Evolutionary conservation across 169 alveolate species (phyloP), one percentile per base, ranked within the genome.

Genomic region (Babesia ovata): DNA sequence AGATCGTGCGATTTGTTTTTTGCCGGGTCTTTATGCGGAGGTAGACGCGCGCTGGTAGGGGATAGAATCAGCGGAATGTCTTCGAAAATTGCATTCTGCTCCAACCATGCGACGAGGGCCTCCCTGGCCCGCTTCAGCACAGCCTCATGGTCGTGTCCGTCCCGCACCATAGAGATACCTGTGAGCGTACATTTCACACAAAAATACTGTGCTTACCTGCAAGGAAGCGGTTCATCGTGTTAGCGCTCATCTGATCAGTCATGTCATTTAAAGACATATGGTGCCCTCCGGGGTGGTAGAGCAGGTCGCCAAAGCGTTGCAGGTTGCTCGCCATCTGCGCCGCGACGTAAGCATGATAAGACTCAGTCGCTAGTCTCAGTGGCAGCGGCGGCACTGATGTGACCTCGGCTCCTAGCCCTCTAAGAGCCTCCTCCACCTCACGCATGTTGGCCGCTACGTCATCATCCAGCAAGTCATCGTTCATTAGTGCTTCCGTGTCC

Each of bases 321-420:
- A 79, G 24, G 77, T 79, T 79, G 13, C 74, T 36, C 50, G 83
- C 75, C 67, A 71, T 57, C 28, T 79, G 83, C 45, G 74, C 53
- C 17, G 87, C 87, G 16, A 70, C 78, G 22, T 70, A 59, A 22
- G 63, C 6, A 63, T 79, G 78, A 28, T 79, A 79, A 4, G 33
- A 11, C 36, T 59, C 49, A 8, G 77, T 44, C 2, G 22, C 45
- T 39, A 59, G 28, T 9, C 46, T 29, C 70, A 79, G 76, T n/a
- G 45, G 44, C 22, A 39, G 76, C n/a, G 59, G 62, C 11, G 49
- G 29, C 33, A 79, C 54, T n/a, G 46, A 16, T 4, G 61, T 42
- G 10, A 72, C 71, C 33, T 79, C 76, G 26, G 76, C 83, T 2
- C 87, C 87, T 33, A 79, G 44, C 44, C 53, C 29, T 28, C 57